Conservation (phyloP, 1,139 yeast genomes). For the Kodamaea derodonti region DNA sequence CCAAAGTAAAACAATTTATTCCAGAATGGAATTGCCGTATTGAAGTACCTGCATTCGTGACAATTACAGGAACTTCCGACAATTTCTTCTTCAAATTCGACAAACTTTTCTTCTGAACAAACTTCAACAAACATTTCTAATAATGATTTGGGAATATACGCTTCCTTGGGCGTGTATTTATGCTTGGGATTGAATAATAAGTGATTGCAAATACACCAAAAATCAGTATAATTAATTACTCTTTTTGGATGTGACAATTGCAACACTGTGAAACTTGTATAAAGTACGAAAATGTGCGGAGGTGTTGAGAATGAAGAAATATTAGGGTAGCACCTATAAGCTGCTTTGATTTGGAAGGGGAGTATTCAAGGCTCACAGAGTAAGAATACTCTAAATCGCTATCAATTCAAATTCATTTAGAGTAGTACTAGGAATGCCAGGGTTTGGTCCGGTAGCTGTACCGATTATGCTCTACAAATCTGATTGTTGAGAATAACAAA, state of each 20-base stretch:
- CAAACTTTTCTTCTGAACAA: not conserved
- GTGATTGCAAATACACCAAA: not conserved
- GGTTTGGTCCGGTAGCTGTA: no score
- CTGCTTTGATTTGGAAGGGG: no score
- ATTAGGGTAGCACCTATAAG: not conserved
- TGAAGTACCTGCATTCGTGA: not conserved
- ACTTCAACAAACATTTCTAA: not conserved
- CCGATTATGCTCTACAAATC: no score
- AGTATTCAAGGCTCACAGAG: no score
- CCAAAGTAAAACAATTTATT: conserved; percentile 16
- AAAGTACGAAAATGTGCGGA: no score
- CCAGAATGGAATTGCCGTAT: conserved; percentile 2
- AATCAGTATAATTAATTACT: not conserved
- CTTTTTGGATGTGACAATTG: not conserved
- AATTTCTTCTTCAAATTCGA: not conserved
- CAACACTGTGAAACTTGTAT: no score
- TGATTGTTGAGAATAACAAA: no score
- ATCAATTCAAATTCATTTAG: no score
- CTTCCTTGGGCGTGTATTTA: not conserved
- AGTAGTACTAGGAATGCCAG: no score
- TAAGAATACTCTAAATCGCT: no score
- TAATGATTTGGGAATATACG: not conserved
- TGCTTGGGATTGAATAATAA: not conserved
- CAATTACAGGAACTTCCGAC: not conserved
- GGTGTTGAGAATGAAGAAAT: not conserved